A percentile compares a stretch with the other conserved stretches of the same genome.
These are phyloP conservation scores for Globisporangium paroecandrum DNA, from an alignment of 352 stramenopile species.

Conservation along the genomic window DNA sequence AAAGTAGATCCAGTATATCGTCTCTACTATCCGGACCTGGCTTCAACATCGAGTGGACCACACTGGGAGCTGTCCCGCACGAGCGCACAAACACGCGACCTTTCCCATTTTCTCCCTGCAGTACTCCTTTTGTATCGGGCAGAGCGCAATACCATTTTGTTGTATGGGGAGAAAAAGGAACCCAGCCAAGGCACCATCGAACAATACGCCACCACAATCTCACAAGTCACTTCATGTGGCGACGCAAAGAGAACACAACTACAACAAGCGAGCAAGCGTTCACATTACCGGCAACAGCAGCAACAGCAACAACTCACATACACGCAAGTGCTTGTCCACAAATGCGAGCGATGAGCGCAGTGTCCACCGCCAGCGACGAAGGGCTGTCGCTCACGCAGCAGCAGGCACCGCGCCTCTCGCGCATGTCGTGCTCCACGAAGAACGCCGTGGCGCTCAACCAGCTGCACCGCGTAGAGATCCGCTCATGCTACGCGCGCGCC, in stretches of 20 bases:
- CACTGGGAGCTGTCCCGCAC: neutral
- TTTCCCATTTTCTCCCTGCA: too few species aligned
- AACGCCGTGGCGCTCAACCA: slow-evolving; percentile 56
- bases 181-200: too few species aligned
- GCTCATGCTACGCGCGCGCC: slow-evolving; percentile 29
- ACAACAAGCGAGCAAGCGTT: neutral
- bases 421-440: slow-evolving; percentile 48
- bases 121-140: too few species aligned
- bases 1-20: too few species aligned
- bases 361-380: slow-evolving; percentile 10
- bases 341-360: neutral
- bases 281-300: neutral
- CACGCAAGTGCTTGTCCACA: neutral
- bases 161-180: too few species aligned
- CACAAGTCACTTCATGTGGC: too few species aligned
- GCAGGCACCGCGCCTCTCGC: slow-evolving; percentile 25
- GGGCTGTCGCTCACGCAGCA: neutral
- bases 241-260: too few species aligned
- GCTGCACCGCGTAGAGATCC: slow-evolving; percentile 51
- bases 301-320: neutral
- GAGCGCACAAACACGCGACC: neutral
- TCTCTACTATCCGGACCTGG: neutral
- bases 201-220: too few species aligned
- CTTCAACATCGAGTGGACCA: neutral
- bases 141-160: too few species aligned